Base-by-base conservation (phyloP, 1,139 yeast genomes). In the Candida anutae region DNA sequence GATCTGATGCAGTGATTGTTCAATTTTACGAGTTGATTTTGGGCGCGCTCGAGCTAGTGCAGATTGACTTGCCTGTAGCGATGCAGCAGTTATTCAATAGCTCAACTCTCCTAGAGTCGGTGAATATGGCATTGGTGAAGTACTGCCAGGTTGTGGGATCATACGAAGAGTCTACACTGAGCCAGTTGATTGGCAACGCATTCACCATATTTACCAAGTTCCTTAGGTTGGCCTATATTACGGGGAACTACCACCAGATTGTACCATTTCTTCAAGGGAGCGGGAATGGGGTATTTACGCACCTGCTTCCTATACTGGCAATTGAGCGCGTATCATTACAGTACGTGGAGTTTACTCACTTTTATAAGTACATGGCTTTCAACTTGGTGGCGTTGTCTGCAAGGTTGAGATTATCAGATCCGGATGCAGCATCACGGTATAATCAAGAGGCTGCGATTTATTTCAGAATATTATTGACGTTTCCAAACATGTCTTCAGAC, bases 321-420 rank as follows among this genome's bases (percentile, higher is more conserved):
- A 37, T 53, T 10, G 34, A 42, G 16, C 31, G 36, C 5, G 24
- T 34, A 4, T 24, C 39, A 1, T 37, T 48, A 11, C 45, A 43
- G 18, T 45, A 48, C 14, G 33, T 36, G 5, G 48, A 46, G 15
- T 29, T 59, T 16, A 41, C 53, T 6, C 38, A 48, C 25, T 60
- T 37, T 31, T 60, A 56, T 33, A 47, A 48, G 26, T 62, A 45
- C 32, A 36, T 50, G 4, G 63, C 62, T 3, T 58, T 53, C 35
- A 58, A 56, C 30, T 40, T 53, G 28, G 38, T 52, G 12, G 25
- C 42, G 1, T 28, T 50, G 13, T 43, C 61, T 2, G 16, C 15
- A 9, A 33, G 32, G n/a, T 11, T 22, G n/a, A 25, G 24, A 6
- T 14, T 6, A 6, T n/a, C n/a, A n/a, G n/a, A n/a, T n/a, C n/a